Evolutionary conservation across 2,329 filamentous ascomycete species (phyloP), one percentile per base, ranked within the genome.

Genomic region (Diaporthe velutina): DNA sequence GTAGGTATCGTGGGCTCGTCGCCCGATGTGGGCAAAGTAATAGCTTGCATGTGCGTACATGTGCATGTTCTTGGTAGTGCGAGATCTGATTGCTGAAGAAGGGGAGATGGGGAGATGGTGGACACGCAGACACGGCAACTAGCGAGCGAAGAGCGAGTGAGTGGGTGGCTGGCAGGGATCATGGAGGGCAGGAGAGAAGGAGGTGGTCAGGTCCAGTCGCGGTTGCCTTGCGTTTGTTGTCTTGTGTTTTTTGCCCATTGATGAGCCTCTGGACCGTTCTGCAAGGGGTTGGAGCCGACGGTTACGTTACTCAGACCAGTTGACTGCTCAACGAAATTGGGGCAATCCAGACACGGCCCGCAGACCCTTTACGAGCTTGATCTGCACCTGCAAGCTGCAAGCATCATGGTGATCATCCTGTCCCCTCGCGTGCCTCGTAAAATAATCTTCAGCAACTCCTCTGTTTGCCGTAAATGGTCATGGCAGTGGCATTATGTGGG

Each of bases 241-340:
- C 5, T 38, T 38, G 35, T 38, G 35, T 38, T 38, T 38, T 38
- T 38, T 57, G 54, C 54, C 30, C n/a, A 38, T 25, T n/a, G 10
- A 58, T 54, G 25, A n/a, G n/a, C n/a, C 42, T 58, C 60, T 57
- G 57, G 57, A 61, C 70, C 70, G 57, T 72, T 45, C 58, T 64
- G 70, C 70, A 48, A 38, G 70, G 45, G 57, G 25, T 35, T n/a
- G 25, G 54, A 64, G 28, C 57, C 48, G 57, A 50, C 70, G 57
- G 70, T 42, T 40, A 61, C 45, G 64, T 52, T 61, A 40, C 68
- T 30, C 48, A 58, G 42, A 35, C 45, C 52, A 30, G 5, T 38
- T n/a, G n/a, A n/a, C n/a, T n/a, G n/a, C 42, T 66, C 15, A 66
- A 48, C n/a, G 64, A 67, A 33, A 67, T 67, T 67, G 64, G 64